Conservation (phyloP, 2,329 filamentous ascomycete genomes). For the Fusarium metavorans region DNA sequence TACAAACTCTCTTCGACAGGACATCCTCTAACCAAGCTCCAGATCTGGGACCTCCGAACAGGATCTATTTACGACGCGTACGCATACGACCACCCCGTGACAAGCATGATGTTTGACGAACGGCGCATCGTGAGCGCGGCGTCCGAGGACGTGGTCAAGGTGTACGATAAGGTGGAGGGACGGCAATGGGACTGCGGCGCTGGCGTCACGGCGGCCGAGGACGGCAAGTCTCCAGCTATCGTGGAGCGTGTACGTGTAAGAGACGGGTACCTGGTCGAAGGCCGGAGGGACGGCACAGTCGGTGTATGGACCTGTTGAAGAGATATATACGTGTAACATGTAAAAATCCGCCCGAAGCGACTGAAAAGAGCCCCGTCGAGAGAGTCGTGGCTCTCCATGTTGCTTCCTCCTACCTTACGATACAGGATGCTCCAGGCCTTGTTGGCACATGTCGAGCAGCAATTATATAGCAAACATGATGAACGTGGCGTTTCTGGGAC, state of each 20-base stretch:
- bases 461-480: slow-evolving; percentile 1
- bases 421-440: neutral
- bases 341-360: slow-evolving; percentile 42
- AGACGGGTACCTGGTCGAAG: slow-evolving; percentile 94
- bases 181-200: slow-evolving; percentile 97
- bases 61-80: slow-evolving; percentile 96
- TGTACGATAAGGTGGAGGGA: slow-evolving; percentile 97
- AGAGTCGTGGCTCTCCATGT: neutral
- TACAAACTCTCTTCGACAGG: neutral
- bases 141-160: slow-evolving; percentile 93
- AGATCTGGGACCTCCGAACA: slow-evolving; percentile 99
- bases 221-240: slow-evolving; percentile 72
- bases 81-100: slow-evolving; percentile 91
- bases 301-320: slow-evolving; percentile 86
- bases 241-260: slow-evolving; percentile 91
- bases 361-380: slow-evolving; percentile 12
- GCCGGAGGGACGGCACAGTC: slow-evolving; percentile 86
- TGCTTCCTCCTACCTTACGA: neutral
- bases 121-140: slow-evolving; percentile 91
- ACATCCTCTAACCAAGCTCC: slow-evolving; percentile 41
- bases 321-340: slow-evolving; percentile 39
- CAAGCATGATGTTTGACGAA: slow-evolving; percentile 96
- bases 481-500: neutral
- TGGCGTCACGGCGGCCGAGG: slow-evolving; percentile 77
- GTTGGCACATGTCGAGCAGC: neutral